These are phyloP conservation scores for Fusarium redolens DNA, from an alignment of 2,329 filamentous ascomycete genomes.

Conservation along the genomic window DNA sequence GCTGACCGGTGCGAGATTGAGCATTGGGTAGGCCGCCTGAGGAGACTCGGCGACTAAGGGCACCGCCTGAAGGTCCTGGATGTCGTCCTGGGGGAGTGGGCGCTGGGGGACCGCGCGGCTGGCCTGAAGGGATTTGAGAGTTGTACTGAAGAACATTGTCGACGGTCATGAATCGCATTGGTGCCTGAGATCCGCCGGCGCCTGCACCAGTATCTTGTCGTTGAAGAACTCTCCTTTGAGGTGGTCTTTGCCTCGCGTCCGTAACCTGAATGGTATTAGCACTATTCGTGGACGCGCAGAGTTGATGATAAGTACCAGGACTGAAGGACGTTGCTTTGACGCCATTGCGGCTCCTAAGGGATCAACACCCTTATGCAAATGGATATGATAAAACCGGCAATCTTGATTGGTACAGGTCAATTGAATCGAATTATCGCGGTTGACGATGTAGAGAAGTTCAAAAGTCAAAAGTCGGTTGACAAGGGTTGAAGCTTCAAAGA, in stretches of 20 bases:
- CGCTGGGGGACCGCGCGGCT: slow-evolving; percentile 78
- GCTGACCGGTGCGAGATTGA: slow-evolving; percentile 62
- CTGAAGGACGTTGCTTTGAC: slow-evolving; percentile 67
- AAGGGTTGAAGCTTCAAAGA: slow-evolving; percentile 24
- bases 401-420: not conserved
- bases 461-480: slow-evolving; percentile 8
- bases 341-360: slow-evolving; percentile 49
- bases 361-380: not conserved
- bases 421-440: slow-evolving; percentile 7
- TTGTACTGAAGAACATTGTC: slow-evolving; percentile 96
- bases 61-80: slow-evolving; percentile 27
- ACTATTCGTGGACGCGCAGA: slow-evolving; percentile 16
- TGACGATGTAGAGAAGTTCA: slow-evolving; percentile 3
- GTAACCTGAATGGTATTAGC: slow-evolving; percentile 49
- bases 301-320: slow-evolving; percentile 61
- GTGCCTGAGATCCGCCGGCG: slow-evolving; percentile 48
- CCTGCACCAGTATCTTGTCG: slow-evolving; percentile 50
- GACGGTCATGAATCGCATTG: slow-evolving; percentile 85
- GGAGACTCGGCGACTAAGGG: slow-evolving; percentile 44
- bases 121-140: slow-evolving; percentile 94
- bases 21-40: slow-evolving; percentile 55
- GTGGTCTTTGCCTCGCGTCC: slow-evolving; percentile 53
- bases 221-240: slow-evolving; percentile 48
- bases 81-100: slow-evolving; percentile 51
- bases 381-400: not conserved